Conservation (phyloP, 1,284 basidiomycete genomes). For the Prillingera fragicola region DNA sequence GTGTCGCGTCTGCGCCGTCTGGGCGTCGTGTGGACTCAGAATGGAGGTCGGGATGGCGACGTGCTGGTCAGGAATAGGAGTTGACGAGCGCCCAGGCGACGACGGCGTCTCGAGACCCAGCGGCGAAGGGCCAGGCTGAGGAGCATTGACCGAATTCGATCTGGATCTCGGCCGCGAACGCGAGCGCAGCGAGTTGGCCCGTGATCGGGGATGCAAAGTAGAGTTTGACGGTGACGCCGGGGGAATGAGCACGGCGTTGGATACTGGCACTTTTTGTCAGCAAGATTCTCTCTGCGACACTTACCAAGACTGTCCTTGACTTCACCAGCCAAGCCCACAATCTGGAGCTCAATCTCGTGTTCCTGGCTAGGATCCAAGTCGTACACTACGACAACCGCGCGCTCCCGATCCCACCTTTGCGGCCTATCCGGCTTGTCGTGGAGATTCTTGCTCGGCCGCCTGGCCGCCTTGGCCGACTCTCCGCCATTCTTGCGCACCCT, state of each 20-base stretch:
- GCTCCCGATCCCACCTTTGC: constrained; percentile 30
- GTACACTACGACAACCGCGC: constrained; percentile 46
- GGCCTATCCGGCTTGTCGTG: constrained; percentile 1
- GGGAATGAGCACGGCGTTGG: constrained; percentile 38
- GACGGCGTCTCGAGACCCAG: constrained; percentile 10
- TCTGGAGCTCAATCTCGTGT: constrained; percentile 47
- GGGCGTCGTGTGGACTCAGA: constrained; percentile 36
- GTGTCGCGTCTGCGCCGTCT: constrained; percentile 42
- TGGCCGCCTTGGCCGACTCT: constrained; percentile 4
- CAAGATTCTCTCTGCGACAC: constrained; percentile 2
- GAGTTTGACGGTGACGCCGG: constrained; percentile 26
- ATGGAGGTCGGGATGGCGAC: constrained; percentile 31
- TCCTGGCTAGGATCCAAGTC: constrained; percentile 45
- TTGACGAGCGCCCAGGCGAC: constrained; percentile 8
- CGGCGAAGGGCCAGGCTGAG: constrained; percentile 17
- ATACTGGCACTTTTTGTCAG: constrained; percentile 21
- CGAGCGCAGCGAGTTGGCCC: constrained; percentile 45
- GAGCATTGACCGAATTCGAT: constrained; percentile 40
- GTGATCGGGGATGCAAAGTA: constrained; percentile 33
- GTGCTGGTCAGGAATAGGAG: constrained; percentile 9
- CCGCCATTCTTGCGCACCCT: too few species aligned
- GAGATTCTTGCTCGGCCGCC: too few species aligned
- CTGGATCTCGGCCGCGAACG: constrained; percentile 41
- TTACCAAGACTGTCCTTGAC: constrained; percentile 25
- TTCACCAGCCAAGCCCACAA: constrained; percentile 39